Evolutionary conservation across 2,329 filamentous ascomycete species (phyloP), one percentile per base, ranked within the genome.

Genomic region (Trichoderma brevicompactum): DNA sequence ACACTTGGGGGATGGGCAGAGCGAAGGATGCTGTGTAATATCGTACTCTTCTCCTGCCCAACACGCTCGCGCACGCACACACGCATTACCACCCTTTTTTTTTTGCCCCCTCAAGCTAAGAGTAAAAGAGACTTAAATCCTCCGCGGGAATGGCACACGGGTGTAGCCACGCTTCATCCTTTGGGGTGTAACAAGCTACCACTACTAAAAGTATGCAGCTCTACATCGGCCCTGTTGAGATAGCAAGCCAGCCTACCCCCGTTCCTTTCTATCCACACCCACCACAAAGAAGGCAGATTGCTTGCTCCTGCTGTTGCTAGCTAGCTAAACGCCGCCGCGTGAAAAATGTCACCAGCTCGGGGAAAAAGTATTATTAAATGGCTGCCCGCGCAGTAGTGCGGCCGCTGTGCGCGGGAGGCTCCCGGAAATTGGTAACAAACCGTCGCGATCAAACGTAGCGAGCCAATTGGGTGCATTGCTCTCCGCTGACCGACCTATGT

Each of bases 61-160:
- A 59, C 17, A 12, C 50, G 36, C 36, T 0, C 12, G 41, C 15
- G 13, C 49, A 46, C 36, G 2, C 17, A 41, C 19, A 13, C 34
- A 28, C 23, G 5, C 23, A 28, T 28, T 28, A 28, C 2, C 23
- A 28, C 23, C 23, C 12, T 43, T 41, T 40, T n/a, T 15, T 36
- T 28, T 28, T 28, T 15, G 19, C 3, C 7, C 15, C 12, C 9
- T 3, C 7, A 12, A n/a, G 55, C 43, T 10, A 58, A 34, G 9
- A 52, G 46, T 1, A 38, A 49, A 23, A n/a, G 48, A 40, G 17
- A 7, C 34, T 59, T 38, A 32, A 49, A 49, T 59, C 56, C 56
- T 61, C n/a, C 58, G 8, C 62, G 62, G 62, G 36, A 59, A 65
- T 65, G 53, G 53, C 53, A 58, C 53, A 59, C 62, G 53, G 62